Percentiles rank a stretch among this genome's conserved stretches.
Evolutionary conservation across 495 filamentous ascomycete species (phyloP).

Genomic region (Penicillium argentinense): DNA sequence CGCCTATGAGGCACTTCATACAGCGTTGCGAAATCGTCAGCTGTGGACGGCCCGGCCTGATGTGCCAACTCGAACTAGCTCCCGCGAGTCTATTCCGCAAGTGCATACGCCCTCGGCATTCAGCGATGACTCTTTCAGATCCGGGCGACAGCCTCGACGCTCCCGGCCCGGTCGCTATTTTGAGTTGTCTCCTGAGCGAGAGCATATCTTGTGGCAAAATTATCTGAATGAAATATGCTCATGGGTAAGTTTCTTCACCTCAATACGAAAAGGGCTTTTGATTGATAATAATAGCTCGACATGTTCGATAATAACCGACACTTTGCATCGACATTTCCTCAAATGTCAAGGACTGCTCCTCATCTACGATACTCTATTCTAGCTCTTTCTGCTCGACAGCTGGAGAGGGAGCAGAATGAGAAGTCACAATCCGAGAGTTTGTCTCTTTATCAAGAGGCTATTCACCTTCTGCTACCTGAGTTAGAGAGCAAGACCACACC

Average conservation of each 20-base stretch:
- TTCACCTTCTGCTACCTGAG: slow-evolving; percentile 38
- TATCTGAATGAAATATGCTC: slow-evolving; percentile 44
- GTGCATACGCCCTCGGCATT: slow-evolving; percentile 7
- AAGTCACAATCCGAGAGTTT: slow-evolving; percentile 41
- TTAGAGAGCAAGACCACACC: slow-evolving; percentile 39
- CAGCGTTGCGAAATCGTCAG: slow-evolving; percentile 33
- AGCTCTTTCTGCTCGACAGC: slow-evolving; percentile 44
- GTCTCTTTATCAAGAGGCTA: slow-evolving; percentile 44
- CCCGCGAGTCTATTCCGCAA: slow-evolving; percentile 12
- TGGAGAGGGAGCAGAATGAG: slow-evolving; percentile 38
- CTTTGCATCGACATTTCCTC: slow-evolving; percentile 42
- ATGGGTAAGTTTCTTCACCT: slow-evolving; percentile 27
- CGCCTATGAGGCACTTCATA: slow-evolving; percentile 36
- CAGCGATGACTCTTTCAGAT: slow-evolving; percentile 7
- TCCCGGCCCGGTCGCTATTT: slow-evolving; percentile 18
- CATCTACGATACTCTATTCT: slow-evolving; percentile 43
- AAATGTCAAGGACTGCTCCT: slow-evolving; percentile 36
- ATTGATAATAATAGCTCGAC: slow-evolving; percentile 31
- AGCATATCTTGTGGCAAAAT: slow-evolving; percentile 40
- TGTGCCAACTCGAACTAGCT: slow-evolving; percentile 23
- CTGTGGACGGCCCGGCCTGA: slow-evolving; percentile 33
- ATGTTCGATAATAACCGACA: slow-evolving; percentile 48
- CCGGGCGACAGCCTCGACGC: slow-evolving; percentile 4
- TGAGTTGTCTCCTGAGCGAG: slow-evolving; percentile 28
- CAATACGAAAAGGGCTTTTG: not conserved